These are phyloP conservation scores for Asterophora parasitica DNA, from an alignment of 768 basidiomycete species.

Conservation along the genomic window DNA sequence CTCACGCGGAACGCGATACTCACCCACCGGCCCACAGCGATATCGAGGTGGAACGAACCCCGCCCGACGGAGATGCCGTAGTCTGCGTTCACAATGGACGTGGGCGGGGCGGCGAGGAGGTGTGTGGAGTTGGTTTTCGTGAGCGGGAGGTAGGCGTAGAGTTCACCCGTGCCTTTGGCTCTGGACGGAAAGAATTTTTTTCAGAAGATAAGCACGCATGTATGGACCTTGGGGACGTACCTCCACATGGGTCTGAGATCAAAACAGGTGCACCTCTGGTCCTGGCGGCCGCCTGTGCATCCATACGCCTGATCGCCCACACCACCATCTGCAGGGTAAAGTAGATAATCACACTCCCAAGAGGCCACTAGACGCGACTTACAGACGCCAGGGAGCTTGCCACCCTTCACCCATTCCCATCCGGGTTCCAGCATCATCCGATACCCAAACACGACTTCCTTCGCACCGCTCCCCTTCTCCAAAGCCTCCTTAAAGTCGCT, in stretches of 20 bases:
- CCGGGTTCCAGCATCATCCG: constrained; percentile 57
- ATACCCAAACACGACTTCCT: constrained; percentile 60
- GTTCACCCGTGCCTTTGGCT: constrained; percentile 49
- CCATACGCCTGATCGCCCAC: constrained; percentile 52
- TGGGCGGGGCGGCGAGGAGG: constrained; percentile 44
- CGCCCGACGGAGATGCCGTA: constrained; percentile 67
- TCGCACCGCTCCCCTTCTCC: constrained; percentile 30
- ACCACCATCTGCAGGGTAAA: constrained; percentile 44
- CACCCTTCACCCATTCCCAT: constrained; percentile 70
- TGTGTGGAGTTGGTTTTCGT: constrained; percentile 35
- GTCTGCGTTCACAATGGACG: constrained; percentile 45
- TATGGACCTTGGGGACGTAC: constrained; percentile 22
- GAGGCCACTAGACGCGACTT: constrained; percentile 21
- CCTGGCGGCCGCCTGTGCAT: constrained; percentile 65
- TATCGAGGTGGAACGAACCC: constrained; percentile 52
- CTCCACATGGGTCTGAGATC: constrained; percentile 73
- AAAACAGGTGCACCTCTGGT: constrained; percentile 63
- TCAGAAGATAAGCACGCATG: not conserved
- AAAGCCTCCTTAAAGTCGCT: constrained; percentile 33
- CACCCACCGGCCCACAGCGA: constrained; percentile 55
- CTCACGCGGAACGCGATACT: constrained; percentile 62
- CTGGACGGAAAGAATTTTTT: constrained; percentile 24
- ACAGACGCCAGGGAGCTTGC: constrained; percentile 74
- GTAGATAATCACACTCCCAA: not conserved
- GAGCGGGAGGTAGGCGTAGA: constrained; percentile 69